phyloP scores from a whole-genome alignment of 495 filamentous ascomycete species.

The Hypomontagnella monticulosa region DNA sequence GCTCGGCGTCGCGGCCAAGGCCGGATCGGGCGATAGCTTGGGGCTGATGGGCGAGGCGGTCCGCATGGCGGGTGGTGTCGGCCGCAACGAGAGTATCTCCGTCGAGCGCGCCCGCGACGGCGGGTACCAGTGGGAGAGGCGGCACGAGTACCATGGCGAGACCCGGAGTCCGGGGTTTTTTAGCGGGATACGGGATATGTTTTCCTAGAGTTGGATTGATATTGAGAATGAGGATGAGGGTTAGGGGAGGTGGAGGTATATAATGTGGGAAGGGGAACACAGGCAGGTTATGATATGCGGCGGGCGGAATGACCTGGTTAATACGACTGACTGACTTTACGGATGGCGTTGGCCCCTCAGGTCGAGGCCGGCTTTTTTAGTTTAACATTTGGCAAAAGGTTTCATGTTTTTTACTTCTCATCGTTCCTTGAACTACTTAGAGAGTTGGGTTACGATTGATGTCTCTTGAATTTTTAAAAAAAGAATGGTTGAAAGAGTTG shows the following conservation, averaged over 20 bases:
- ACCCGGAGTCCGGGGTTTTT: constrained; percentile 42
- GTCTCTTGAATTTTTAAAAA: constrained; percentile 5
- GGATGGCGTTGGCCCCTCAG: constrained; percentile 38
- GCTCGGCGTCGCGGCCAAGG: constrained; percentile 61
- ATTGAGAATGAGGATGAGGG: not conserved
- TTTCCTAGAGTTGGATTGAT: constrained; percentile 29
- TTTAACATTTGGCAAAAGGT: constrained; percentile 7
- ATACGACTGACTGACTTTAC: constrained; percentile 17
- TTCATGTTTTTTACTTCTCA: constrained; percentile 18
- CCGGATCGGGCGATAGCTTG: constrained; percentile 61
- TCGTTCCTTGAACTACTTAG: constrained; percentile 26
- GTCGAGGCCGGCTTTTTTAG: too few species aligned
- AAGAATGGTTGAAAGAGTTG: constrained; percentile 23
- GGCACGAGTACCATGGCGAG: constrained; percentile 49
- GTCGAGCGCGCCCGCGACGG: constrained; percentile 48
- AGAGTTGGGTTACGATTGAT: constrained; percentile 34
- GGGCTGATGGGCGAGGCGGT: constrained; percentile 63
- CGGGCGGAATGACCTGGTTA: constrained; percentile 30
- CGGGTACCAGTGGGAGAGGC: constrained; percentile 54
- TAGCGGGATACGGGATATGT: constrained; percentile 40
- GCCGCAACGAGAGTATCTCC: constrained; percentile 24
- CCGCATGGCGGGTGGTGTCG: constrained; percentile 51
- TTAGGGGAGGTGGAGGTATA: not conserved
- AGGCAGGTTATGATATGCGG: not conserved
- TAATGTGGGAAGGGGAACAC: not conserved